Evolutionary conservation across 2,329 filamentous ascomycete genomes (phyloP).

Genomic region (Tympanopsis confertula): DNA sequence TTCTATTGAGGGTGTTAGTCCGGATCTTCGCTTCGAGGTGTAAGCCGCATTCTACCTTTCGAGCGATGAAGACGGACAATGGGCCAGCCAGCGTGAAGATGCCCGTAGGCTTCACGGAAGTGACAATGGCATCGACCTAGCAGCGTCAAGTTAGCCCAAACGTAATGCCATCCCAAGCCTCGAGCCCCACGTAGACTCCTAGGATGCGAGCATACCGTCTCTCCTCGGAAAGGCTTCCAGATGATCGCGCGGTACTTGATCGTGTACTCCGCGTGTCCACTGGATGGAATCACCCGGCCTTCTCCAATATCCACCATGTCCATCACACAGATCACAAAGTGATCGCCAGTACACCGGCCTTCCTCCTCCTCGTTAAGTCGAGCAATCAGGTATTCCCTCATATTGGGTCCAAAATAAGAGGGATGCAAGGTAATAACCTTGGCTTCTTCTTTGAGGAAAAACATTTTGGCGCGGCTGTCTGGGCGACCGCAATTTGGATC

Average conservation of each 20-base stretch:
- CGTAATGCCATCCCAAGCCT: no score
- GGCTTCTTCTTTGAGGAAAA: constrained; percentile 1
- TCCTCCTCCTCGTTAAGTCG: constrained; percentile 1
- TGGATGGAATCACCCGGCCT: background rate
- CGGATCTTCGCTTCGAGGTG: no score
- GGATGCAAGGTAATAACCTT: background rate
- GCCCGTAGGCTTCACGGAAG: constrained; percentile 1
- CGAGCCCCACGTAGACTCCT: no score
- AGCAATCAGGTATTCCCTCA: background rate
- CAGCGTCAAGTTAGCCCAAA: no score
- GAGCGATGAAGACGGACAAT: constrained; percentile 1
- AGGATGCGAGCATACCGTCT: background rate
- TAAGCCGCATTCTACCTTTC: background rate
- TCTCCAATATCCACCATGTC: constrained; percentile 1
- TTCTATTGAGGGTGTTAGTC: background rate
- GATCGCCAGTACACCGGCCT: constrained; percentile 1
- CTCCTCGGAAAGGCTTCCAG: constrained; percentile 1
- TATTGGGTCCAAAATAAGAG: constrained; percentile 1
- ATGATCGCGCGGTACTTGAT: constrained; percentile 1
- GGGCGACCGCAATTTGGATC: no score
- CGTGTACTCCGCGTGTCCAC: background rate
- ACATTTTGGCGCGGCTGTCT: no score
- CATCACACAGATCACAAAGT: constrained; percentile 1
- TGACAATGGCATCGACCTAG: constrained; percentile 1
- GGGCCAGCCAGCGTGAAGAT: background rate